Percentiles rank a stretch among this genome's conserved stretches.
Evolutionary conservation across 2,329 filamentous ascomycete genomes (phyloP).

Genomic region (Cladosporium phlei): DNA sequence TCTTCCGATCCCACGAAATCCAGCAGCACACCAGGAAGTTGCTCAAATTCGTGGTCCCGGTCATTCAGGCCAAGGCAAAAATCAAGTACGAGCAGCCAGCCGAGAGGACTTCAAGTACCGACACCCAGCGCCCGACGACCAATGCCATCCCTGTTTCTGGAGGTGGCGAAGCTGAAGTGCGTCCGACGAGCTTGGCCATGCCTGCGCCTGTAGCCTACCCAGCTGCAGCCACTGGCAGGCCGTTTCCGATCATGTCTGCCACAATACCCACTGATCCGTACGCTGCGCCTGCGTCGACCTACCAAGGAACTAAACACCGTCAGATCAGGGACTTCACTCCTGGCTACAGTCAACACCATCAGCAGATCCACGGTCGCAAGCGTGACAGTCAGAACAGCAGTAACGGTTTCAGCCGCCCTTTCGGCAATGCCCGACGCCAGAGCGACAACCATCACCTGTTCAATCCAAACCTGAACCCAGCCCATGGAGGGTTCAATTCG

Average conservation of each 20-base stretch:
- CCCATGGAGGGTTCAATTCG: neutral
- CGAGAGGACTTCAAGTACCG: neutral
- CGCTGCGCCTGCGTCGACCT: too few relatives aligned
- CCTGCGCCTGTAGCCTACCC: too few relatives aligned
- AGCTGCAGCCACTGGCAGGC: too few relatives aligned
- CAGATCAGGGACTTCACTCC: too few relatives aligned
- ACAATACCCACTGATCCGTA: too few relatives aligned
- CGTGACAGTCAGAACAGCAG: neutral
- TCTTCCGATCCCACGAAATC: constrained; percentile 20
- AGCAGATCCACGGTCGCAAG: constrained; percentile 3
- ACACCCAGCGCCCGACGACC: neutral
- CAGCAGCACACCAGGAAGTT: constrained; percentile 13
- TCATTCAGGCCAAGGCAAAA: constrained; percentile 15
- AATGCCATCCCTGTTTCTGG: too few relatives aligned
- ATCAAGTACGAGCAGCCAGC: neutral
- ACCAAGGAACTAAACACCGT: too few relatives aligned
- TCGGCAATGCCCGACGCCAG: neutral
- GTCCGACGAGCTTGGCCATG: too few relatives aligned
- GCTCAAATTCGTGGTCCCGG: constrained; percentile 12
- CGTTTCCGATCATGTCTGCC: too few relatives aligned
- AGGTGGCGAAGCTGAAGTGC: too few relatives aligned
- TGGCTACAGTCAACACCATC: too few relatives aligned
- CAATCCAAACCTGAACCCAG: neutral
- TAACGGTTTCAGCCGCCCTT: neutral
- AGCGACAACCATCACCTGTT: neutral